Percentiles rank a stretch among this genome's conserved stretches.
Evolutionary conservation across 371 early-diverging fungal species (phyloP).

Genomic region (Capniomyces stellatus): DNA sequence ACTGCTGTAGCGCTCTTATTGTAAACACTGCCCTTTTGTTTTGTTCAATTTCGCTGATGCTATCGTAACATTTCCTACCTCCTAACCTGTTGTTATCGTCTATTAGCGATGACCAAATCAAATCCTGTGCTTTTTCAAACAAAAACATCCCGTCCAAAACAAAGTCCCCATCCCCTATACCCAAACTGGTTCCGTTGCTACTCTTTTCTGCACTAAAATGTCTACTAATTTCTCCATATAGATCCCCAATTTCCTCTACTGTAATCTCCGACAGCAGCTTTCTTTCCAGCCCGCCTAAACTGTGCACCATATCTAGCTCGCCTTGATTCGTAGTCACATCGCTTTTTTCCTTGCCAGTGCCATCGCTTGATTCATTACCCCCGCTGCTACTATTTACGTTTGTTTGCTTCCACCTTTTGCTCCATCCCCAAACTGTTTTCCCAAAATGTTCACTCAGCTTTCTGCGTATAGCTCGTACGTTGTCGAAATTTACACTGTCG

Average conservation of each 20-base stretch:
- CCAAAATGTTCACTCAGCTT: slow-evolving; percentile 19
- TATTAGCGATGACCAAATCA: background rate
- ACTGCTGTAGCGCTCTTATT: background rate
- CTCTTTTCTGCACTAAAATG: background rate
- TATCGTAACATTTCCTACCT: no score
- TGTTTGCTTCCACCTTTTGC: slow-evolving; percentile 9
- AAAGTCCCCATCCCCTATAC: background rate
- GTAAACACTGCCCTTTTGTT: background rate
- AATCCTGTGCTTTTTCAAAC: background rate
- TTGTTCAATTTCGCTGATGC: no score
- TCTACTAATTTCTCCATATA: background rate
- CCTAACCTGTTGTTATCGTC: background rate
- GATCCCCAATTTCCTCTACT: background rate
- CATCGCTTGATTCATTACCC: no score
- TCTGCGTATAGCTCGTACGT: background rate
- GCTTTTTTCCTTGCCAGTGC: background rate
- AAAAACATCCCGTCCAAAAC: background rate
- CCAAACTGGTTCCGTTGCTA: background rate
- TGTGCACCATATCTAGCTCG: slow-evolving; percentile 12
- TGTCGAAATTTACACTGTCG: background rate
- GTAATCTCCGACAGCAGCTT: background rate
- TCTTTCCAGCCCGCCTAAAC: background rate
- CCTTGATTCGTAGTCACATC: background rate
- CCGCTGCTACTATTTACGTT: no score
- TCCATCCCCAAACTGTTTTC: slow-evolving; percentile 12